A percentile compares a stretch with the other conserved stretches of the same genome.
These are phyloP conservation scores for Neofusicoccum kwambonambiense DNA, from an alignment of 2,329 filamentous ascomycete species.

Conservation along the genomic window DNA sequence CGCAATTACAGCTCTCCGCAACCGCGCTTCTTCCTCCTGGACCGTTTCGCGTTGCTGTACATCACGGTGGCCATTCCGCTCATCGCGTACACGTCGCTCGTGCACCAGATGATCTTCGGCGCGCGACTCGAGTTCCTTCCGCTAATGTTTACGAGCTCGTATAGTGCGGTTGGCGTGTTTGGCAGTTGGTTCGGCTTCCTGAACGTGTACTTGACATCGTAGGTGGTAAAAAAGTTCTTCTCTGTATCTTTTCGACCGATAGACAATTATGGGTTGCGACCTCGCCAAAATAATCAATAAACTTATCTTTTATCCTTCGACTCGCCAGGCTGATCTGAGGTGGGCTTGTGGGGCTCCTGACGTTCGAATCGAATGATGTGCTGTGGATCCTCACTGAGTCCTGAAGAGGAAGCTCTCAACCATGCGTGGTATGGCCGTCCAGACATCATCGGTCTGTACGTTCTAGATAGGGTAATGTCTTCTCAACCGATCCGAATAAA, in stretches of 20 bases:
- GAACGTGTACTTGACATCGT: constrained; percentile 72
- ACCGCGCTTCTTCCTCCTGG: constrained; percentile 82
- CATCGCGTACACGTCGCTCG: constrained; percentile 80
- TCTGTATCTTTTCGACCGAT: not conserved
- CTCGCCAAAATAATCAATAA: not conserved
- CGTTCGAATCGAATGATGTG: too few relatives aligned
- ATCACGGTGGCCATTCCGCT: constrained; percentile 86
- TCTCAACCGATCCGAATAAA: too few relatives aligned
- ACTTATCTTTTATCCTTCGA: too few relatives aligned
- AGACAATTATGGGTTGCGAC: not conserved
- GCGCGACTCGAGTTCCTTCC: constrained; percentile 84
- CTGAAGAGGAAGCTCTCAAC: too few relatives aligned
- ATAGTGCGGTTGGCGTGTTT: constrained; percentile 89
- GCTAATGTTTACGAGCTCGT: constrained; percentile 95
- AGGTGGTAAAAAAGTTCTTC: not conserved
- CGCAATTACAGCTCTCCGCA: constrained; percentile 57
- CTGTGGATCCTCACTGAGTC: too few relatives aligned
- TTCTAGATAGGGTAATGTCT: too few relatives aligned
- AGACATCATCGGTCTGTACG: too few relatives aligned
- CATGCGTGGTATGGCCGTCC: too few relatives aligned
- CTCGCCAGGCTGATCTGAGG: not conserved
- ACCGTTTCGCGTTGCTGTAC: constrained; percentile 86
- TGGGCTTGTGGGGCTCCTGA: not conserved
- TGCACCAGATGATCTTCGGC: constrained; percentile 83
- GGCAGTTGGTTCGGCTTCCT: constrained; percentile 94